These are phyloP conservation scores for Austroboletus olivaceoglutinosus DNA, from an alignment of 1,284 basidiomycete species.

Conservation along the genomic window DNA sequence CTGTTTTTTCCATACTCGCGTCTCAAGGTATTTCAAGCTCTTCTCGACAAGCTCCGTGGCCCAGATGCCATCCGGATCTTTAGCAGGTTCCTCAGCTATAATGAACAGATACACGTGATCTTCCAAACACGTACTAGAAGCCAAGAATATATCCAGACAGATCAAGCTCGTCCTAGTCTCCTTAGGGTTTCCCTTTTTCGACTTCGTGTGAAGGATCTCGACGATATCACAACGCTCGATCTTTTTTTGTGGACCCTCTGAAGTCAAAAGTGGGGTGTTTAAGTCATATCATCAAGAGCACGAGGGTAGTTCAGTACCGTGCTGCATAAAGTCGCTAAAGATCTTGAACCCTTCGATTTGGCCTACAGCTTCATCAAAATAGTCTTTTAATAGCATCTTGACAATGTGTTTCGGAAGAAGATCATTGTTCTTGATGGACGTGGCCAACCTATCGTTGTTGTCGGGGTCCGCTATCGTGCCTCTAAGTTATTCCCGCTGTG, in stretches of 20 bases:
- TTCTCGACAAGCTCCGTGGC: conserved; percentile 12
- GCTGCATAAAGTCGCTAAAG: conserved; percentile 22
- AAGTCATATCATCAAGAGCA: not conserved
- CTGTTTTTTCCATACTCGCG: conserved; percentile 23
- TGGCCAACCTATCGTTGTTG: no score
- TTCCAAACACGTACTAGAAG: no score
- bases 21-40: conserved; percentile 10
- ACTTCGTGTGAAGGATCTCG: conserved; percentile 18
- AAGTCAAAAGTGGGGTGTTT: not conserved
- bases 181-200: conserved; percentile 12
- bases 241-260: conserved; percentile 18
- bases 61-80: conserved; percentile 9
- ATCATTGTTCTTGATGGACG: conserved; percentile 2
- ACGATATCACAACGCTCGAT: conserved; percentile 13
- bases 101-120: no score
- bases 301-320: conserved; percentile 10
- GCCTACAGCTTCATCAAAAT: conserved; percentile 29
- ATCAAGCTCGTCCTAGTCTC: no score
- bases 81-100: no score
- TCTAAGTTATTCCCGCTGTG: not conserved
- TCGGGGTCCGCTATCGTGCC: conserved; percentile 4
- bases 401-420: conserved; percentile 18
- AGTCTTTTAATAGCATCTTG: conserved; percentile 22
- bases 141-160: no score
- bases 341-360: conserved; percentile 28